Base-by-base conservation (phyloP, 2,329 filamentous ascomycete species). In the Ophiocordyceps sinensis region DNA sequence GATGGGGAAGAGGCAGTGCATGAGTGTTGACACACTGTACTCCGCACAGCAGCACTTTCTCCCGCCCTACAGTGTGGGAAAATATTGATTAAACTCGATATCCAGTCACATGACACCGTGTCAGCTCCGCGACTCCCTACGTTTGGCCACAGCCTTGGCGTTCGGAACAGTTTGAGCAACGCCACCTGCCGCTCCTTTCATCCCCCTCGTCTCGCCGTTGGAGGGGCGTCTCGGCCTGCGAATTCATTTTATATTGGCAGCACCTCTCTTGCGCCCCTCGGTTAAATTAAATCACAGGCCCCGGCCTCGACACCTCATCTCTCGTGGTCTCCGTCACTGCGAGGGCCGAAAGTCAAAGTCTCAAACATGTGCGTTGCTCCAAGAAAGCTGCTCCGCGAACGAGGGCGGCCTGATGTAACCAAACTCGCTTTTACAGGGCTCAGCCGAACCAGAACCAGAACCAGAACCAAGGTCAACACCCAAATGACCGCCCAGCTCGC, bases 81-180 rank as follows among this genome's bases (percentile, higher is more conserved):
- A 14, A 14, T 3, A 14, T 28, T 43, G 19, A 35, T 35, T 17
- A 35, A 35, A 14, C 32, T 3, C 8, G 7, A 9, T 32, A 7
- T 37, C 4, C 0, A 14, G 15, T 56, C 58, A 60, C 56, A 39
- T 59, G 55, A 57, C 55, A 57, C 52, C 53, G 58, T 61, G 58
- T 56, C 48, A 54, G 51, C 47, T 43, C 42, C 53, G 49, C 44
- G 49, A 45, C 38, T 15, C 47, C 38, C 36, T 35, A 29, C 21
- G 40, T 35, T 41, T 44, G 14, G 32, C 14, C 17, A 7, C 6
- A 15, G n/a, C 32, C 32, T 14, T 4, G 14, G 8, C n/a, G n/a
- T n/a, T n/a, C n/a, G n/a, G n/a, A 26, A 19, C 19, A 19, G 19
- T 19, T 19, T 19, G 19, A 26, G 23, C 23, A 26, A 26, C 23